A percentile compares a stretch with the other conserved stretches of the same genome.
Evolutionary conservation across 2,329 filamentous ascomycete species (phyloP).

Genomic region (Neurospora sp.): DNA sequence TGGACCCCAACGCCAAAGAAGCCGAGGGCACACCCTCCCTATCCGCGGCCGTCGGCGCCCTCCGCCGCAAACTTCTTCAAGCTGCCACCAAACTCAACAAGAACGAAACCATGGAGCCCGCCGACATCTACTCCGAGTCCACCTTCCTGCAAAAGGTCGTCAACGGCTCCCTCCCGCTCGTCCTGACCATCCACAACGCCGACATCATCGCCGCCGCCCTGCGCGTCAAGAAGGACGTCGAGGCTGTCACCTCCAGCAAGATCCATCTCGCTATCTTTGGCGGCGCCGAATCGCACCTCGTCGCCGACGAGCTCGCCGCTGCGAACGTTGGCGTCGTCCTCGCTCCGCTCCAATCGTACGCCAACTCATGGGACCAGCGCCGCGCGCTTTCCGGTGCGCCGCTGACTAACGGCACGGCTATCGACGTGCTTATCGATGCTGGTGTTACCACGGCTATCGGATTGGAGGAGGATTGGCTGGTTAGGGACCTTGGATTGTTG

Average conservation of each 20-base stretch:
- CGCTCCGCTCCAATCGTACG: conserved; percentile 46
- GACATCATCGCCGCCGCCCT: conserved; percentile 51
- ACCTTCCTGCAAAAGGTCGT: conserved; percentile 45
- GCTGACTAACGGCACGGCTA: conserved; percentile 52
- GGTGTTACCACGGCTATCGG: conserved; percentile 50
- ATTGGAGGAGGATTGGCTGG: conserved; percentile 51
- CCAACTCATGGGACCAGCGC: conserved; percentile 48
- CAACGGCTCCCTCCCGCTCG: conserved; percentile 42
- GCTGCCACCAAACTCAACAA: conserved; percentile 29
- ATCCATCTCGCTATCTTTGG: conserved; percentile 50
- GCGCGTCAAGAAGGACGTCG: conserved; percentile 47
- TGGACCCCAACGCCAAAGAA: conserved; percentile 37
- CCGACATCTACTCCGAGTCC: conserved; percentile 35
- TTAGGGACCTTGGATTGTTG: conserved; percentile 47
- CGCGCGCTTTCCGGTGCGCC: conserved; percentile 54
- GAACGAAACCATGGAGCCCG: conserved; percentile 20
- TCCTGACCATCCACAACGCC: conserved; percentile 50
- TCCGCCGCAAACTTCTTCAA: conserved; percentile 44
- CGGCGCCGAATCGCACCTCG: conserved; percentile 51
- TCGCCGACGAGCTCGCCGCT: conserved; percentile 46
- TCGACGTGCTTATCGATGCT: conserved; percentile 47
- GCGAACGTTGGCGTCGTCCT: conserved; percentile 51
- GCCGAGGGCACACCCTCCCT: conserved; percentile 35
- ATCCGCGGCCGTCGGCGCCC: conserved; percentile 40
- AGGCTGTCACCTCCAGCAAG: conserved; percentile 22